phyloP scores from a whole-genome alignment of 495 filamentous ascomycete genomes.

The Penicillium nucicola region DNA sequence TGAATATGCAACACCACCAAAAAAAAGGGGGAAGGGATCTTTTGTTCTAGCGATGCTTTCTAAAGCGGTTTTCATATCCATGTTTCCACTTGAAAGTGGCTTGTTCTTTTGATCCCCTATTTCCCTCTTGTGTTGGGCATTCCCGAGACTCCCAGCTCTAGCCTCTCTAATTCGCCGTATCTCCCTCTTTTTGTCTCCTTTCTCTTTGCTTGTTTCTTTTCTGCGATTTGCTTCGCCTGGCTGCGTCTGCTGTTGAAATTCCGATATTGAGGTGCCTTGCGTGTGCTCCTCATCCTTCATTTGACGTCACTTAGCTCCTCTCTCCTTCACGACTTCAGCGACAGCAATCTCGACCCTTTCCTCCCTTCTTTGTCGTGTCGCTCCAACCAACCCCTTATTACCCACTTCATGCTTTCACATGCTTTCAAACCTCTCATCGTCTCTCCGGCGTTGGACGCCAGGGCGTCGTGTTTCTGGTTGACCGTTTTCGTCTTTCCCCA shows the following conservation, averaged over 20 bases:
- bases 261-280: constrained; percentile 1
- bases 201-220: constrained; percentile 9
- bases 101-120: constrained; percentile 11
- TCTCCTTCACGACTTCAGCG: constrained; percentile 22
- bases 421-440: constrained; percentile 35
- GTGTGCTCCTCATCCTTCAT: no score
- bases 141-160: constrained; percentile 1
- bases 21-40: constrained; percentile 6
- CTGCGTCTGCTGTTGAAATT: constrained; percentile 5
- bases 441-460: constrained; percentile 47
- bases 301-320: constrained; percentile 12
- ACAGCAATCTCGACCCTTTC: constrained; percentile 23
- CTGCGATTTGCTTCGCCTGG: constrained; percentile 10
- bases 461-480: constrained; percentile 44
- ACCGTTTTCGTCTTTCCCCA: constrained; percentile 25
- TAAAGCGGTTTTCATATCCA: constrained; percentile 21
- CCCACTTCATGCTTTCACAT: constrained; percentile 34
- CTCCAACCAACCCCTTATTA: constrained; percentile 14
- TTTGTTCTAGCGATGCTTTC: constrained; percentile 18
- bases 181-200: constrained; percentile 3
- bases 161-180: neutral
- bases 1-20: constrained; percentile 7
- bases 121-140: neutral
- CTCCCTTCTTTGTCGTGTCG: constrained; percentile 10
- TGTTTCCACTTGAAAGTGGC: constrained; percentile 11